These are phyloP conservation scores for Coprinellus micaceus DNA, from an alignment of 768 basidiomycete genomes.

Conservation along the genomic window DNA sequence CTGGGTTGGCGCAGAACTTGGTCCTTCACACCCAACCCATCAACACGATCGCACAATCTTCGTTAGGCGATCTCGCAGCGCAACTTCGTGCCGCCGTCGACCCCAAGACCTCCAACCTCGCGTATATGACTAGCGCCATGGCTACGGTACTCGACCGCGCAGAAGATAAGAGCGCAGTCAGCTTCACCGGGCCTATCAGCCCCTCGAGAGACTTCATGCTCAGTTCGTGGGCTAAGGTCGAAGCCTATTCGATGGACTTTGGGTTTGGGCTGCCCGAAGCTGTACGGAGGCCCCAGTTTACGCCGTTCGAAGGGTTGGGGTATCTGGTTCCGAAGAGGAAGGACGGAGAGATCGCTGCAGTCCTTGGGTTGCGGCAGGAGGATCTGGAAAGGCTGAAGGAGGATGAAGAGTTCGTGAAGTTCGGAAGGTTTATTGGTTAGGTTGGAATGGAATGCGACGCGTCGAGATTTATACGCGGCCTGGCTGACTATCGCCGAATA, in stretches of 20 bases:
- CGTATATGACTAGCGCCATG: conserved; percentile 17
- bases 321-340: conserved; percentile 22
- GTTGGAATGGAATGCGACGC: too few relatives aligned
- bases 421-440: too few relatives aligned
- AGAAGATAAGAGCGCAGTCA: conserved; percentile 12
- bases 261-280: conserved; percentile 21
- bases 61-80: conserved; percentile 21
- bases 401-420: too few relatives aligned
- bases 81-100: conserved; percentile 20
- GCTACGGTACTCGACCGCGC: conserved; percentile 18
- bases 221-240: conserved; percentile 25
- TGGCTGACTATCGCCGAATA: too few relatives aligned
- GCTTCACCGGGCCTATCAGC: conserved; percentile 17
- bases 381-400: too few relatives aligned
- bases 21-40: conserved; percentile 15
- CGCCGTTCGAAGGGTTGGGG: conserved; percentile 22
- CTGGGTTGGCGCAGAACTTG: conserved; percentile 26
- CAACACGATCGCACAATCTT: conserved; percentile 12
- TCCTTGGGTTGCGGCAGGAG: conserved; percentile 20
- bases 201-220: conserved; percentile 21
- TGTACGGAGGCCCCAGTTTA: conserved; percentile 24
- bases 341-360: conserved; percentile 21
- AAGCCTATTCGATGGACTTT: conserved; percentile 22
- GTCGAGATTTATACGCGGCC: too few relatives aligned
- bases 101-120: conserved; percentile 15